Percentiles rank a stretch among this genome's conserved stretches.
phyloP scores from a whole-genome alignment of 2,329 filamentous ascomycete genomes.

The Tolypocladium album region DNA sequence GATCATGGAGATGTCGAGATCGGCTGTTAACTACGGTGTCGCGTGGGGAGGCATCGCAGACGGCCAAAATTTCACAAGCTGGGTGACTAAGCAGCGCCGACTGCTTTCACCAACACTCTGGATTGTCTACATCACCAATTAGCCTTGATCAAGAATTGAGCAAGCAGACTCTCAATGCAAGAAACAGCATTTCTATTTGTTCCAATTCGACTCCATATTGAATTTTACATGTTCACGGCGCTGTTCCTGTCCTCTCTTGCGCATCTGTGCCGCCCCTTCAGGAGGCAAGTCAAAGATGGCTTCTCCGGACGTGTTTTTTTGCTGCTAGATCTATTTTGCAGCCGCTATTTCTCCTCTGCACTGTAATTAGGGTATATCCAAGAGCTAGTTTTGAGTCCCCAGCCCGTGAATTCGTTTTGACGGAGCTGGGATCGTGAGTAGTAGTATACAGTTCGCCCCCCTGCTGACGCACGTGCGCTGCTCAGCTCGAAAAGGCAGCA shows the following conservation, averaged over 20 bases:
- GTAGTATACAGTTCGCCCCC: not conserved
- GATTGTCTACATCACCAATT: too few species aligned
- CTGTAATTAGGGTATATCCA: not conserved
- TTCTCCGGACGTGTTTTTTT: not conserved
- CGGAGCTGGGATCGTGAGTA: not conserved
- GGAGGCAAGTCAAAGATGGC: not conserved
- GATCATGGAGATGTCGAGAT: not conserved
- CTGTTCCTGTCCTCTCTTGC: not conserved
- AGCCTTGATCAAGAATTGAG: not conserved
- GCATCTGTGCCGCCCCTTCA: not conserved
- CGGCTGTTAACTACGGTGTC: not conserved
- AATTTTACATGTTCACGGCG: not conserved
- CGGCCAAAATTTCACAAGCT: not conserved
- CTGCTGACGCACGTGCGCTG: not conserved
- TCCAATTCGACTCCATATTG: not conserved
- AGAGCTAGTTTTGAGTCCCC: not conserved
- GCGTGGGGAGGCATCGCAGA: not conserved
- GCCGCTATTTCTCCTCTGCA: not conserved
- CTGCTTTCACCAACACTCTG: not conserved
- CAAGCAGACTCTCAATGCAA: not conserved
- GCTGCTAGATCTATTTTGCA: not conserved
- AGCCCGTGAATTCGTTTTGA: too few species aligned
- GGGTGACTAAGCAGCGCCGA: not conserved
- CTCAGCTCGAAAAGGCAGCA: not conserved
- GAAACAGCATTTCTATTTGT: not conserved